A percentile compares a stretch with the other conserved stretches of the same genome.
phyloP scores from a whole-genome alignment of 164 flowering plant genomes.

The Berberis vulgaris region DNA sequence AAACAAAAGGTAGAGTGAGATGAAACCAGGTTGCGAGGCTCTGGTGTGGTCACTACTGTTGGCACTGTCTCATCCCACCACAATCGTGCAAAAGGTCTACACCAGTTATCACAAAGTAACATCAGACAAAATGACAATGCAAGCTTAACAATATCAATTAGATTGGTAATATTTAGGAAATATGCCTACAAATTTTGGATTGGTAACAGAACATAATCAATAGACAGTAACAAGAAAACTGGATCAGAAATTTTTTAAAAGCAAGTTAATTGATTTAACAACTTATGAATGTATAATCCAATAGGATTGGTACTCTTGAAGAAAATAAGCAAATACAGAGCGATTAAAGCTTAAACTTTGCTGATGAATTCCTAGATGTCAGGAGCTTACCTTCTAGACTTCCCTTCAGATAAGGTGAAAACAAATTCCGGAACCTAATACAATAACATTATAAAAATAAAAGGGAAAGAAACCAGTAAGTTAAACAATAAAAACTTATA shows the following conservation, averaged over 20 bases:
- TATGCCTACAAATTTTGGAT: neutral
- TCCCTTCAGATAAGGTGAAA: slow-evolving; percentile 30
- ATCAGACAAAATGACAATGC: neutral
- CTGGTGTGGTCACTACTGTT: slow-evolving; percentile 39
- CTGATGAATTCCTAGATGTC: neutral
- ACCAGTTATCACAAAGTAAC: neutral
- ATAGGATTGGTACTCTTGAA: too few relatives aligned
- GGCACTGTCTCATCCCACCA: slow-evolving; percentile 76
- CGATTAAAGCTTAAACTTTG: neutral
- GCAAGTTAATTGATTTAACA: neutral
- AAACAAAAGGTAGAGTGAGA: neutral
- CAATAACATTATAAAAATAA: neutral
- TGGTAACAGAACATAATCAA: neutral
- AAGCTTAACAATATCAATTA: too few relatives aligned
- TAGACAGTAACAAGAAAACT: neutral
- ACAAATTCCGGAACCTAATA: slow-evolving; percentile 48
- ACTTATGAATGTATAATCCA: neutral
- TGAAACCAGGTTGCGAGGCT: slow-evolving; percentile 32
- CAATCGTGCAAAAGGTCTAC: slow-evolving; percentile 52
- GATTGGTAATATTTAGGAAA: neutral
- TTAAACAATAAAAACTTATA: neutral
- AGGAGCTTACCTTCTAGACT: slow-evolving; percentile 35
- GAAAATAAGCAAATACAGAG: neutral
- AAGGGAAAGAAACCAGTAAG: neutral
- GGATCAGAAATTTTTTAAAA: neutral